phyloP scores from a whole-genome alignment of 2,329 filamentous ascomycete species.

The Fusarium praegraminearum region DNA sequence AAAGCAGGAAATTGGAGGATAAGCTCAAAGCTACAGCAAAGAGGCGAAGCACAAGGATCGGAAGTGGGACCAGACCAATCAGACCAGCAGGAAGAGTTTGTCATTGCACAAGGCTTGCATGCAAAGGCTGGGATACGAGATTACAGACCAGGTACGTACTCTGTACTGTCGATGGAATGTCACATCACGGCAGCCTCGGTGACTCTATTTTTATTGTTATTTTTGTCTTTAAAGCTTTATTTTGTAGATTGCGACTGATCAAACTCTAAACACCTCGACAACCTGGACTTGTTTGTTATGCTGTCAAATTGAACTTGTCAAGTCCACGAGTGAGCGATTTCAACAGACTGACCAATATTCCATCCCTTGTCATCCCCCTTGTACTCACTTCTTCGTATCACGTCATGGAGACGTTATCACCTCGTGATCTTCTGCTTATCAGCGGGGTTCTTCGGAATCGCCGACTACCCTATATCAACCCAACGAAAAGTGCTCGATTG shows the following conservation, averaged over 20 bases:
- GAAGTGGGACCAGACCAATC: neutral
- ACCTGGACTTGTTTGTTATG: neutral
- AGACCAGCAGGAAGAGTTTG: neutral
- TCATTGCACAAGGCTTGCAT: neutral
- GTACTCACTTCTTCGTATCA: neutral
- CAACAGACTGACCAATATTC: neutral
- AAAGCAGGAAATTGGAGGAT: slow-evolving; percentile 3
- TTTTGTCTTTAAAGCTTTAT: neutral
- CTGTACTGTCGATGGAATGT: neutral
- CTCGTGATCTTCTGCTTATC: neutral
- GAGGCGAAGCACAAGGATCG: neutral
- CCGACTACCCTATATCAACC: neutral
- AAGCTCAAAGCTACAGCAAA: neutral
- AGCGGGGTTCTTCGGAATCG: neutral
- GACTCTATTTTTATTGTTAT: neutral
- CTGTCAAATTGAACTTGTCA: neutral
- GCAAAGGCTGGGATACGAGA: neutral
- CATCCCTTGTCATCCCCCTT: neutral
- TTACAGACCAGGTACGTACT: neutral
- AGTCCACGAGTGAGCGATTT: neutral
- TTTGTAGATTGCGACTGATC: neutral
- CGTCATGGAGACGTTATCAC: neutral
- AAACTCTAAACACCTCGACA: neutral
- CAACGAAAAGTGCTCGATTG: no score
- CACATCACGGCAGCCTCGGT: neutral